Evolutionary conservation across 2,329 filamentous ascomycete genomes (phyloP), one percentile per base, ranked within the genome.

Genomic region (Colletotrichum phormii): DNA sequence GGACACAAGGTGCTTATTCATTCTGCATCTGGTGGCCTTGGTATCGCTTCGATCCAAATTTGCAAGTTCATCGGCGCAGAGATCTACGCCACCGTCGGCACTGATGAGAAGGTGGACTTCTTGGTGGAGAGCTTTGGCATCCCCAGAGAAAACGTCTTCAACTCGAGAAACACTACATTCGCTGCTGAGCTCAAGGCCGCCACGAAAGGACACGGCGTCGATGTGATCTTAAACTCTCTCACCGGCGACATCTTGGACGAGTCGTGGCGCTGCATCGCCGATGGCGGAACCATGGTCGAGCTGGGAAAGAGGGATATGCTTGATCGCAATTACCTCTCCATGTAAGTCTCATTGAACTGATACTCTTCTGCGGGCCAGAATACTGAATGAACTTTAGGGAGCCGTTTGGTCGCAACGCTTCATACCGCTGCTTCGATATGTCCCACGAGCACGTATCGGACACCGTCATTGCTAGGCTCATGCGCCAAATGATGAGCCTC

Each of bases 341-440:
- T 89, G 84, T 82, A 29, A 75, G 75, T 18, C 79, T 80, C 49
- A 74, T 86, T 1, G 81, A 85, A 26, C 53, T 84, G 13, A 37
- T 37, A 12, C 15, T 13, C 12, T 37, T 37, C 13, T 12, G 12
- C 15, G 35, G 6, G 12, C 5, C 12, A 5, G 35, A 37, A 5
- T 13, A 37, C 35, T 37, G 35, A 37, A 12, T 5, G 12, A 15
- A 37, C 15, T 13, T 37, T 37, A 37, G 35, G 35, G 35, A 37
- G 35, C 35, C 35, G 13, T 37, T 37, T 6, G 35, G 35, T 13
- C 35, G 35, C 35, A 37, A 37, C 12, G 35, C 35, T 37, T 37
- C 35, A 15, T 37, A 37, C 12, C 35, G 35, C 13, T 37, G 35
- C 35, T 37, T 37, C 15, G 35, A 37, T 37, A 13, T 75, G 42